These are phyloP conservation scores for Neospora caninum DNA, from an alignment of 169 alveolate genomes.

Conservation along the genomic window DNA sequence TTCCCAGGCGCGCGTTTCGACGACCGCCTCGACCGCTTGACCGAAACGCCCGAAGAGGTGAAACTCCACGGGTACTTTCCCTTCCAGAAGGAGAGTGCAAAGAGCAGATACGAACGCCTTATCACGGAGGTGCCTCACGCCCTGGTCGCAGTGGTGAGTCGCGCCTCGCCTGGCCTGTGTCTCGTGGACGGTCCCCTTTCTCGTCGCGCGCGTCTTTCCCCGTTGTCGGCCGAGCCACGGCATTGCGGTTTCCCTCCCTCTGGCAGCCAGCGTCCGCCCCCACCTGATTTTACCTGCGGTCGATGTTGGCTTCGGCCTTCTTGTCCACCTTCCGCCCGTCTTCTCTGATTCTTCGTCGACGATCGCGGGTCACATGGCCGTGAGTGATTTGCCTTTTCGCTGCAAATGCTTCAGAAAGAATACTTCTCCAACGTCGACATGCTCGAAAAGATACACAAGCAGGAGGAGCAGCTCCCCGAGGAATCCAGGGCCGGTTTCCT, in stretches of 20 bases:
- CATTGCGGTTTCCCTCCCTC: no score
- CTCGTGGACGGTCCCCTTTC: no score
- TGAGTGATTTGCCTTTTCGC: no score
- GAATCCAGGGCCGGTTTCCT: background rate
- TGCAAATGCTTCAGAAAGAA: background rate
- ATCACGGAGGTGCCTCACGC: slow-evolving; percentile 24
- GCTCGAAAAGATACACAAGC: slow-evolving; percentile 2
- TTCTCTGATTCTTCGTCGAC: no score
- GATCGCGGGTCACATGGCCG: no score
- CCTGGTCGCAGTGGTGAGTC: background rate
- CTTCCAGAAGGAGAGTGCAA: background rate
- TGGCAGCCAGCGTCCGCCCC: no score
- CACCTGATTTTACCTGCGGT: no score
- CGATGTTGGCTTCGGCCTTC: no score
- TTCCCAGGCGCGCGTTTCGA: slow-evolving; percentile 32
- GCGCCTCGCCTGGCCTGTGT: background rate
- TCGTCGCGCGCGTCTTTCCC: no score
- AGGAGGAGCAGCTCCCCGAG: slow-evolving; percentile 18
- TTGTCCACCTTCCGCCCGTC: no score
- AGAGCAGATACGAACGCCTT: background rate
- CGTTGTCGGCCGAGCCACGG: no score
- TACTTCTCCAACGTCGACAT: background rate
- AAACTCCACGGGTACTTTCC: background rate
- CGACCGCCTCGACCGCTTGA: slow-evolving; percentile 1
- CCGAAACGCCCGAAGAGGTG: background rate